phyloP scores from a whole-genome alignment of 441 rosid species.

The Isatis lusitanica region DNA sequence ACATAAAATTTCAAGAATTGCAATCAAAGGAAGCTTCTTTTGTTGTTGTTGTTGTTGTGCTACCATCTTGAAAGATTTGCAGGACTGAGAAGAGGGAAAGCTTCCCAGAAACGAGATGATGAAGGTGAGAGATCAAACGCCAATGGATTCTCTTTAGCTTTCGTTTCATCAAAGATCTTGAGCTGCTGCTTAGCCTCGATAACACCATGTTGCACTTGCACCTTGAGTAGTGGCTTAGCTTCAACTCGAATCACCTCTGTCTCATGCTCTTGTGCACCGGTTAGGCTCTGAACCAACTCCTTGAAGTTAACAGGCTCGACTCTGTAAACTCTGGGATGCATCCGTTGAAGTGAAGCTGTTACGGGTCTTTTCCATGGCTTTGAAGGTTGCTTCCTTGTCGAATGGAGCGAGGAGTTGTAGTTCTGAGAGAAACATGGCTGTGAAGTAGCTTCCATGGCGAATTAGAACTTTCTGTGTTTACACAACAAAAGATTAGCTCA shows the following conservation, averaged over 20 bases:
- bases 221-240: constrained; percentile 9
- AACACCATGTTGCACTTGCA: neutral
- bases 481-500: neutral
- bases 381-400: constrained; percentile 46
- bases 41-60: neutral
- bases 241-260: constrained; percentile 14
- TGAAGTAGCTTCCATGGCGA: constrained; percentile 39
- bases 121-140: constrained; percentile 49
- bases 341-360: constrained; percentile 56
- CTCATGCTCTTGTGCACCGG: constrained; percentile 48
- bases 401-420: constrained; percentile 48
- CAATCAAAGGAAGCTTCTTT: neutral
- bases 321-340: constrained; percentile 57
- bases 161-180: neutral
- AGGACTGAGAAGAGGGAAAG: constrained; percentile 63
- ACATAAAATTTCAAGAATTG: constrained; percentile 3
- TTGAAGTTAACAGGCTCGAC: constrained; percentile 72
- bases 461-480: neutral
- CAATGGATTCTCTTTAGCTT: constrained; percentile 30
- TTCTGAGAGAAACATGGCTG: constrained; percentile 27
- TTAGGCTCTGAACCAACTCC: constrained; percentile 75
- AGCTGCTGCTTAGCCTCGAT: constrained; percentile 9
- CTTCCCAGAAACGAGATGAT: constrained; percentile 52
- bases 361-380: constrained; percentile 62
- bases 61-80: constrained; percentile 53